A percentile compares a stretch with the other conserved stretches of the same genome.
phyloP scores from a whole-genome alignment of 2,329 filamentous ascomycete species.

The Claviceps spartinae region DNA sequence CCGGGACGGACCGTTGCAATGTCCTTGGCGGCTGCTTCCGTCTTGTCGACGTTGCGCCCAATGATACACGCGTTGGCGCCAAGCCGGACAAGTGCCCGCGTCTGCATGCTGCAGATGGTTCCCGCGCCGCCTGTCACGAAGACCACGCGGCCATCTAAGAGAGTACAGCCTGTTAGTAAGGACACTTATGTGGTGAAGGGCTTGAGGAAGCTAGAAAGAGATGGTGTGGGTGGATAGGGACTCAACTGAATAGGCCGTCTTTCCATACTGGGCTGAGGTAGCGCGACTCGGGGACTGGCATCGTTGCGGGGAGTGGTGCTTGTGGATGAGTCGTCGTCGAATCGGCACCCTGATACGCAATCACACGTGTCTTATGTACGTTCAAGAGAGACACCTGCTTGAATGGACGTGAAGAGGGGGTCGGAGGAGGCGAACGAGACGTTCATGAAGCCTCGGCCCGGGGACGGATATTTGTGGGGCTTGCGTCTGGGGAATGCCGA shows the following conservation, averaged over 20 bases:
- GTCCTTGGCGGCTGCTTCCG: slow-evolving; percentile 63
- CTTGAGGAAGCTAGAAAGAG: neutral
- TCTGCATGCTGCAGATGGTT: slow-evolving; percentile 87
- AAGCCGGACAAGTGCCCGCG: slow-evolving; percentile 77
- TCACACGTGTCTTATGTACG: no score
- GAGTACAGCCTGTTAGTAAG: neutral
- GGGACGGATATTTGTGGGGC: neutral
- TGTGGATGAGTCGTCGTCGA: neutral
- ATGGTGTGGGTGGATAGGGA: neutral
- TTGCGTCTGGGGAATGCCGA: neutral
- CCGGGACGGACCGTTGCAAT: slow-evolving; percentile 68
- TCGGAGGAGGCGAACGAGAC: neutral
- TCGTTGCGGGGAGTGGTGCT: slow-evolving; percentile 18
- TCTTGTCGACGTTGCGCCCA: slow-evolving; percentile 81
- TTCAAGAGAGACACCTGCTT: neutral
- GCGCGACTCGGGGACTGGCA: slow-evolving; percentile 57
- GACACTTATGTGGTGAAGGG: neutral
- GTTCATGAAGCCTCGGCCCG: neutral
- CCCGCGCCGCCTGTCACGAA: slow-evolving; percentile 94
- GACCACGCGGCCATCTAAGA: slow-evolving; percentile 66
- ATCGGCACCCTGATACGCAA: no score
- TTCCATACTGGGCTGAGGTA: slow-evolving; percentile 77
- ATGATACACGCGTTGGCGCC: slow-evolving; percentile 91
- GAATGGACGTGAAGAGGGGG: neutral
- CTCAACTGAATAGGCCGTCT: slow-evolving; percentile 68